Conservation (phyloP, 352 stramenopile species). For the Phytophthora pisi region DNA sequence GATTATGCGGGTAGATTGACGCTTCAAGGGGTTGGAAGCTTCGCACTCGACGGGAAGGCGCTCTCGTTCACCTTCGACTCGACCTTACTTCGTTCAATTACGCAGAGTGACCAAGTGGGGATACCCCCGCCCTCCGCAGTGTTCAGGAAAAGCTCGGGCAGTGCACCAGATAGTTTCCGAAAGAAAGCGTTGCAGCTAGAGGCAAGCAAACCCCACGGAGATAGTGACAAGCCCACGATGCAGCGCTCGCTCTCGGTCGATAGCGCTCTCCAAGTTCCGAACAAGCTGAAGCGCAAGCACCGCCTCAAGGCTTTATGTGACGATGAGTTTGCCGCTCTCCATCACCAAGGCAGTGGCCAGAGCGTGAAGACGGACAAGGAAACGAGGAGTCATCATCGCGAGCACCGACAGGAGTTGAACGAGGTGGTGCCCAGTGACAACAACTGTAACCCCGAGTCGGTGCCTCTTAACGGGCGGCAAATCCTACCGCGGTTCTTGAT, state of each 20-base stretch:
- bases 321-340: background rate
- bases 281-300: constrained; percentile 5
- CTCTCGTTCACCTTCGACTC: constrained; percentile 56
- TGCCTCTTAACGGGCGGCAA: constrained; percentile 16
- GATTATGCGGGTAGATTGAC: constrained; percentile 31
- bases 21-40: constrained; percentile 41
- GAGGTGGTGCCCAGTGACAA: constrained; percentile 1
- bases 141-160: constrained; percentile 13
- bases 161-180: constrained; percentile 6
- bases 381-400: constrained; percentile 13
- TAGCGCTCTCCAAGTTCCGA: constrained; percentile 2
- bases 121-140: constrained; percentile 12
- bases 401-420: constrained; percentile 3
- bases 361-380: background rate
- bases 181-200: constrained; percentile 17
- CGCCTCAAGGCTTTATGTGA: constrained; percentile 4
- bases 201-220: background rate
- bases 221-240: constrained; percentile 4
- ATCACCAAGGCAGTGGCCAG: background rate
- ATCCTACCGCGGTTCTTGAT: constrained; percentile 63
- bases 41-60: constrained; percentile 50
- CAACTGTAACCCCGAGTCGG: constrained; percentile 4
- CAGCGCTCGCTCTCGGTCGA: constrained; percentile 30
- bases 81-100: constrained; percentile 35
- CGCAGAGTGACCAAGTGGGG: constrained; percentile 15